phyloP scores from a whole-genome alignment of 73 alveolate species.

The Chromera velia region DNA sequence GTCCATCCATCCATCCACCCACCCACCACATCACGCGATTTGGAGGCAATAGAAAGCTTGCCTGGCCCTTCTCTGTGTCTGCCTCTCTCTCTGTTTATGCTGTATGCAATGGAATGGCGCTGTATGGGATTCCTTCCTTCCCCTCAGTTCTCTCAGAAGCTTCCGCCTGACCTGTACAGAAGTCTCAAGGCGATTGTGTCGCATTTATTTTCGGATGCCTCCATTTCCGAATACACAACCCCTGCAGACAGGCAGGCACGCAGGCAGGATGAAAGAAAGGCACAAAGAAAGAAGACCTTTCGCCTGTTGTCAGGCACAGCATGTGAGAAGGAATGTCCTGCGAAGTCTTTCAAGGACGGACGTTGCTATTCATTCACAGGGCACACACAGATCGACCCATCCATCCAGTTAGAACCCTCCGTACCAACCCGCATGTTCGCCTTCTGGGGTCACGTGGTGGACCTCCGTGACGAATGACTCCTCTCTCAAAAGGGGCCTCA shows the following conservation, averaged over 20 bases:
- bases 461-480: constrained; percentile 20
- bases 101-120: constrained; percentile 23
- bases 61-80: neutral
- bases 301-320: no score
- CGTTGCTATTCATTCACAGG: neutral
- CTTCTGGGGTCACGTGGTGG: constrained; percentile 34
- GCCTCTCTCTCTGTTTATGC: neutral
- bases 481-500: constrained; percentile 13
- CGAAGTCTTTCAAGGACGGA: neutral
- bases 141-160: constrained; percentile 17
- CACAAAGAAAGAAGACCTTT: no score
- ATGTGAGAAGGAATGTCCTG: no score
- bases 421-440: constrained; percentile 3
- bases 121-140: constrained; percentile 24
- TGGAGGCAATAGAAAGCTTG: neutral
- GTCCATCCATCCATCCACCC: no score
- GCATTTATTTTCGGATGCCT: neutral
- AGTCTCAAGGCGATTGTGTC: neutral
- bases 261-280: no score
- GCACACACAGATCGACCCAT: neutral
- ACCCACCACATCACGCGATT: no score
- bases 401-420: neutral
- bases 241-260: constrained; percentile 31
- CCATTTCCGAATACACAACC: constrained; percentile 38
- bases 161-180: neutral